phyloP scores from a whole-genome alignment of 306 rosid species.

The Oxytropis ochrocephala region DNA sequence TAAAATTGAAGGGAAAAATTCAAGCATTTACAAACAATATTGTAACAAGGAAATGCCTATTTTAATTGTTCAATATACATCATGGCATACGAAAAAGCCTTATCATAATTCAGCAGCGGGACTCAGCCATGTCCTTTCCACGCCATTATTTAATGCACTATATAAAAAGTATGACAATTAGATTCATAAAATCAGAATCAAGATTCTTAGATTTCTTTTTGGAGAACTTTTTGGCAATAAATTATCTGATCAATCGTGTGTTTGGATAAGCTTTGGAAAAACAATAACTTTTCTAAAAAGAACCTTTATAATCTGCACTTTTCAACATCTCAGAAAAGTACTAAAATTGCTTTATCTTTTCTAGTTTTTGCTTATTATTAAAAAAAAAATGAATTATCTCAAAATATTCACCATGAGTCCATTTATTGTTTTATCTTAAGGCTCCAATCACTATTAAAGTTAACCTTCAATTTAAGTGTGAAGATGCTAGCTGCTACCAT shows the following conservation, averaged over 20 bases:
- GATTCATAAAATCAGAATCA: neutral
- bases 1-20: neutral
- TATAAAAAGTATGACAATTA: neutral
- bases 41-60: neutral
- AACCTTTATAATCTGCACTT: neutral
- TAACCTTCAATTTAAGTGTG: neutral
- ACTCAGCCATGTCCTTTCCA: conserved; percentile 1
- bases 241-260: neutral
- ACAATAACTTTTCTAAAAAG: no score
- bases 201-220: neutral
- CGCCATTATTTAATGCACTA: neutral
- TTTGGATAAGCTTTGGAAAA: neutral
- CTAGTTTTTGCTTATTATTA: neutral
- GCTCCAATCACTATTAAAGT: neutral
- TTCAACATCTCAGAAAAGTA: neutral
- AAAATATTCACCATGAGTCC: neutral
- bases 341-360: neutral
- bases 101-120: neutral
- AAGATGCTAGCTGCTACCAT: conserved; percentile 1
- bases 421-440: neutral
- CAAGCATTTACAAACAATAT: neutral
- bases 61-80: neutral
- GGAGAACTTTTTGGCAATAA: neutral
- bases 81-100: conserved; percentile 2
- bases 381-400: neutral